These are phyloP conservation scores for Fragaria vesca DNA, from an alignment of 306 rosid species.

Conservation along the genomic window DNA sequence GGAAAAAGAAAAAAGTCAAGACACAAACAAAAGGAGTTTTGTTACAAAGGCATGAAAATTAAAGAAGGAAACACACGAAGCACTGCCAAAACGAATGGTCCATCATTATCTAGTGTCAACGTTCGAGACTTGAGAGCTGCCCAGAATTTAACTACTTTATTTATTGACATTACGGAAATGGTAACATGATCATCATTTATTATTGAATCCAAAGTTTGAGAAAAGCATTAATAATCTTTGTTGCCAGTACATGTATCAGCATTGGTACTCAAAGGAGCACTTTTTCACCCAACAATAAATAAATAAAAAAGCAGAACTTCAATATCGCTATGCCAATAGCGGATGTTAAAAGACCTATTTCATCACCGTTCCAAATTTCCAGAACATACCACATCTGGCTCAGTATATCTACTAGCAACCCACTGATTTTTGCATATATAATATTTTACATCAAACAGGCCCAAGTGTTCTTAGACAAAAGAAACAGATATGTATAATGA, in stretches of 20 bases:
- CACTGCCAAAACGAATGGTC: not conserved
- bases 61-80: constrained; percentile 18
- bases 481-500: not conserved
- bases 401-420: not conserved
- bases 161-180: not conserved
- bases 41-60: constrained; percentile 18
- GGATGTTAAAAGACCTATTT: not conserved
- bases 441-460: not conserved
- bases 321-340: not conserved
- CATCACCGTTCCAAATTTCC: constrained; percentile 1
- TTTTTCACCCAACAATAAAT: not conserved
- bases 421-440: not conserved
- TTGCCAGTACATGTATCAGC: not conserved
- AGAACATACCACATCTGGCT: not conserved
- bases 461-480: not conserved
- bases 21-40: not conserved
- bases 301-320: not conserved
- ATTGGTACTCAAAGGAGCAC: not conserved
- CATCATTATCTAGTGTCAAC: not conserved
- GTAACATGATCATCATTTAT: not conserved
- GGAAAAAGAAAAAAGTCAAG: not conserved
- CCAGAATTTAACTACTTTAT: not conserved
- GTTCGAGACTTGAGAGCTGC: not conserved
- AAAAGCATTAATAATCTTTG: constrained; percentile 2
- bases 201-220: not conserved